Conservation (phyloP, 345 rosid species). For the Lepidium africanum region DNA sequence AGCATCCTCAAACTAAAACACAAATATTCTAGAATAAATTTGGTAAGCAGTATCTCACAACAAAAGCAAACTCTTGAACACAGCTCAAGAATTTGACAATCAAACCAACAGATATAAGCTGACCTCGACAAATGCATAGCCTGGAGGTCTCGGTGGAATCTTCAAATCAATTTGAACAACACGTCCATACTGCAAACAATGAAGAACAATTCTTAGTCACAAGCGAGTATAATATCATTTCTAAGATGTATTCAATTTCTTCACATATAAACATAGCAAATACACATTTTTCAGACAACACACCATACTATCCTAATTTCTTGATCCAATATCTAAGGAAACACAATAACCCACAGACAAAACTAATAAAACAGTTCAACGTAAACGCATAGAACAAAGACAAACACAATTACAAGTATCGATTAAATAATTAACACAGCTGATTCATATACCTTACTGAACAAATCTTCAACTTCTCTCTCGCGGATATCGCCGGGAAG, state of each 20-base stretch:
- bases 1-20: constrained; percentile 73
- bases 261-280: background rate
- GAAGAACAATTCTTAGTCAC: background rate
- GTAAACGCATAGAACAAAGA: background rate
- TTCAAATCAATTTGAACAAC: constrained; percentile 84
- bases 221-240: background rate
- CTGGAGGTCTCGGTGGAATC: constrained; percentile 99
- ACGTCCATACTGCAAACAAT: constrained; percentile 70
- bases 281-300: background rate
- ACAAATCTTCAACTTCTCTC: constrained; percentile 98
- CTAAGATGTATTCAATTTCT: background rate
- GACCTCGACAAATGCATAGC: constrained; percentile 98
- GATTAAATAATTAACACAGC: background rate
- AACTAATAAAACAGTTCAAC: background rate
- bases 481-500: constrained; percentile 93
- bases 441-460: constrained; percentile 53
- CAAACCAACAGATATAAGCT: constrained; percentile 12
- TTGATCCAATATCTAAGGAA: background rate
- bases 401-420: background rate
- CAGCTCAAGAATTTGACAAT: background rate
- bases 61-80: background rate
- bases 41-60: constrained; percentile 48
- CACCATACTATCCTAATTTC: background rate
- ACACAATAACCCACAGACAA: background rate
- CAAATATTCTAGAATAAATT: background rate